phyloP scores from a whole-genome alignment of 148 eudicot genomes.

The Camellia sinensis region DNA sequence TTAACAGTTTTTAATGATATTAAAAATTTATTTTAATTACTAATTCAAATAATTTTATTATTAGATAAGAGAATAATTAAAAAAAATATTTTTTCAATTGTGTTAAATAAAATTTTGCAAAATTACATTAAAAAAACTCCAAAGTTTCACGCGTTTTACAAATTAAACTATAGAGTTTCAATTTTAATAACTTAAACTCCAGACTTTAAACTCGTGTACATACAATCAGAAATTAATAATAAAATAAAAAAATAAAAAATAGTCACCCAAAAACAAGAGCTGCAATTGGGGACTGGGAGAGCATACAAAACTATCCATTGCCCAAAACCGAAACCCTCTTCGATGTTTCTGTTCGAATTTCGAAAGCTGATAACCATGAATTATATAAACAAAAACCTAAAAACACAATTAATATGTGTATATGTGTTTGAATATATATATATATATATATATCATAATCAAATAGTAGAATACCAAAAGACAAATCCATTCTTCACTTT shows the following conservation, averaged over 20 bases:
- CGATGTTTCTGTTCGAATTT: constrained; percentile 42
- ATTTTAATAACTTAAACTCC: no score
- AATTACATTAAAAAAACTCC: no score
- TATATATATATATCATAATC: constrained; percentile 1
- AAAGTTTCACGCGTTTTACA: no score
- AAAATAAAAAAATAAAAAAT: not conserved
- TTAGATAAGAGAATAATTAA: no score
- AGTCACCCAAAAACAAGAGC: not conserved
- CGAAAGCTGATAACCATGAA: constrained; percentile 32
- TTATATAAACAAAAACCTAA: constrained; percentile 16
- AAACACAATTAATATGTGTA: not conserved
- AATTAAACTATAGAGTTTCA: no score
- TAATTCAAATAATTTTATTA: no score
- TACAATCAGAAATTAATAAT: not conserved
- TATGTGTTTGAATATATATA: not conserved
- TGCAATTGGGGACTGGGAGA: not conserved
- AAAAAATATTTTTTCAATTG: no score
- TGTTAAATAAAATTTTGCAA: no score
- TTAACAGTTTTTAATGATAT: no score
- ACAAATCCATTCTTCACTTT: constrained; percentile 18
- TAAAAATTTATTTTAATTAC: no score
- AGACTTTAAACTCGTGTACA: not conserved
- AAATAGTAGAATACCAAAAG: constrained; percentile 37
- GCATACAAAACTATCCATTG: constrained; percentile 29
- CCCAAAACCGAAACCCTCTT: constrained; percentile 29